Base-by-base conservation (phyloP, 495 filamentous ascomycete species). In the Penicillium roqueforti region DNA sequence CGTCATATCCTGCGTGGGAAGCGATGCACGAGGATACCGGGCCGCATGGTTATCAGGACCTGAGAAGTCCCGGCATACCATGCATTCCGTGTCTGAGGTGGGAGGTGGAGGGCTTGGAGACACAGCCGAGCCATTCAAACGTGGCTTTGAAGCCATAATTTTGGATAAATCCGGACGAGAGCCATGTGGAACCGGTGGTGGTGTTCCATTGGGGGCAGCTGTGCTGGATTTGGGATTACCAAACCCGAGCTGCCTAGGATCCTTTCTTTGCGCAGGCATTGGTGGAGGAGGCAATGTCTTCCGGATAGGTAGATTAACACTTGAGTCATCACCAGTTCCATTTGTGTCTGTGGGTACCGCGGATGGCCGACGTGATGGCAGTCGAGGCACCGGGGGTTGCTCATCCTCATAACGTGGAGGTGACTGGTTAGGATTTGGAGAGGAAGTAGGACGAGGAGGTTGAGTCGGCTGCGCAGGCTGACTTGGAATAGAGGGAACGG, bases 51-150 rank as follows among this genome's bases (percentile, higher is more conserved):
- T 62, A 67, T 98, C 93, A 6, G 89, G 85, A 6, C 63, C 86
- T 6, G 88, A 88, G 66, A 91, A 97, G 71, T 97, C 91, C 50
- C 92, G 83, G 67, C 93, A 97, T 34, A 80, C 71, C 39, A 97
- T 76, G 61, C 93, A 98, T 18, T 67, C 70, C 6, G 69, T 69
- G 25, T 57, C 59, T n/a, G 58, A 40, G 14, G 49, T 29, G 5
- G 44, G 22, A 19, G 43, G 47, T 22, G 63, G 37, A 13, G 61
- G 38, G 20, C 52, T 41, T 9, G 60, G 47, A 20, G 66, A 26
- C 1, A 65, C 43, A 4, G 53, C 40, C 0, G 66, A 54, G 16
- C 56, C 57, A 41, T 67, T 45, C 11, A 71, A 54, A 20, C 75
- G 77, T 4, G 80, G 80, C 54, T 84, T 86, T 1, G 76, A 79